Base-by-base conservation (phyloP, 129 eudicot genomes). In the Smallanthus sonchifolius region DNA sequence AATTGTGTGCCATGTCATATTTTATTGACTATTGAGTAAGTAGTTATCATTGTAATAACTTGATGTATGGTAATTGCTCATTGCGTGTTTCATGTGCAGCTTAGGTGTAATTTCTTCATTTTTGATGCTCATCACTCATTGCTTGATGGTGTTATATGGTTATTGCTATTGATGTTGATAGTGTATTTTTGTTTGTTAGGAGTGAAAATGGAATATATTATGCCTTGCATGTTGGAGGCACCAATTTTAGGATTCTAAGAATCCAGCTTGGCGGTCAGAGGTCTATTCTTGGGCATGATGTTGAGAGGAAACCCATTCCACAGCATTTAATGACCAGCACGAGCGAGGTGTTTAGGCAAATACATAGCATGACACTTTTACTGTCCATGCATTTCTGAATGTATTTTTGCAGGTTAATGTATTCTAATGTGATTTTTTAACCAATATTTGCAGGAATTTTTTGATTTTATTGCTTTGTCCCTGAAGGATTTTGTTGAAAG, bases 211-310 rank as follows among this genome's bases (percentile, higher is more conserved):
- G 98, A 68, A 83, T 78, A 62, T 93, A 84, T 77, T 93, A 93
- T 42, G 98, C 96, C 4, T 78, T 93, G 64, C 88, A 90, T 82
- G 87, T 93, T 59, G 98, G 98, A 38, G 97, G 98, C 72, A 86
- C 98, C 20, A 88, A 93, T 76, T 86, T 90, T 62, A 84, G 98
- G 80, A 91, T 93, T 40, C 72, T 93, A 80, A 79, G 97, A 73
- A 89, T 93, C 75, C 88, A 83, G 81, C 87, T 93, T 19, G 96
- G 91, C 10, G 98, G 88, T 48, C 88, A 91, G 67, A 90, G 95
- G 80, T 83, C 97, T 7, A 84, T 79, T 42, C 70, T 87, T 59
- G 77, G 79, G 40, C 87, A 75, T 62, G 86, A 90, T 34, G 87
- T 90, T 43, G 92, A 90, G 28, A 68, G 92, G 55, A 81, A 83